Conservation (phyloP, 306 rosid genomes). For the Lotus japonicus region DNA sequence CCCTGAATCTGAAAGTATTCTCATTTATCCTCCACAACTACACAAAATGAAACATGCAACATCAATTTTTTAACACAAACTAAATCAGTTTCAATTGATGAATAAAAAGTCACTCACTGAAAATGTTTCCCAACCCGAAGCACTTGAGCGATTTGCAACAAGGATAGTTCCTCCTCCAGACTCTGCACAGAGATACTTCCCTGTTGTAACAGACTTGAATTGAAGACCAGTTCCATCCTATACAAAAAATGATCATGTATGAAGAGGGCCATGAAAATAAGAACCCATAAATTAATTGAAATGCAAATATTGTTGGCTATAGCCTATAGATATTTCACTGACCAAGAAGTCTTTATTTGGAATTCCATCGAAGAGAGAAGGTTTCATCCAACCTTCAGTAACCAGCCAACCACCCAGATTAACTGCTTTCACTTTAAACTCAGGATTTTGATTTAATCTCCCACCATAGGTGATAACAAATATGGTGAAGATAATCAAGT, state of each 20-base stretch:
- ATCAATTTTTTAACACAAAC: no score
- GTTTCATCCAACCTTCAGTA: slow-evolving; percentile 87
- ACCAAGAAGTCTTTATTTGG: slow-evolving; percentile 67
- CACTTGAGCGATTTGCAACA: slow-evolving; percentile 55
- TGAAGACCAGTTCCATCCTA: slow-evolving; percentile 73
- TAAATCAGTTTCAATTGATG: no score
- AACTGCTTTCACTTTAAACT: slow-evolving; percentile 45
- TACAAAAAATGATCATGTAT: neutral
- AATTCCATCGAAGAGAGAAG: slow-evolving; percentile 75
- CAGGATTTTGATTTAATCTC: neutral
- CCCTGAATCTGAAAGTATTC: slow-evolving; percentile 45
- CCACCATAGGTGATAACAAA: slow-evolving; percentile 26
- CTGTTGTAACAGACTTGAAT: slow-evolving; percentile 53
- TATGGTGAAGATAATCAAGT: neutral
- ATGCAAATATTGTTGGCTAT: no score
- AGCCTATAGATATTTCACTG: neutral
- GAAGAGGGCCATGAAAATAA: neutral
- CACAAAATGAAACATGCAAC: neutral
- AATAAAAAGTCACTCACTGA: slow-evolving; percentile 16
- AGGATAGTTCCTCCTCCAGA: slow-evolving; percentile 62
- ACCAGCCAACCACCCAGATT: slow-evolving; percentile 82
- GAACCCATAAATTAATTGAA: neutral
- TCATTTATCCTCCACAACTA: slow-evolving; percentile 75
- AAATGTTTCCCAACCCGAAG: slow-evolving; percentile 76
- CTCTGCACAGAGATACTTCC: slow-evolving; percentile 56